Conservation (phyloP, 1,284 basidiomycete genomes). For the Trichosporon faecale region DNA sequence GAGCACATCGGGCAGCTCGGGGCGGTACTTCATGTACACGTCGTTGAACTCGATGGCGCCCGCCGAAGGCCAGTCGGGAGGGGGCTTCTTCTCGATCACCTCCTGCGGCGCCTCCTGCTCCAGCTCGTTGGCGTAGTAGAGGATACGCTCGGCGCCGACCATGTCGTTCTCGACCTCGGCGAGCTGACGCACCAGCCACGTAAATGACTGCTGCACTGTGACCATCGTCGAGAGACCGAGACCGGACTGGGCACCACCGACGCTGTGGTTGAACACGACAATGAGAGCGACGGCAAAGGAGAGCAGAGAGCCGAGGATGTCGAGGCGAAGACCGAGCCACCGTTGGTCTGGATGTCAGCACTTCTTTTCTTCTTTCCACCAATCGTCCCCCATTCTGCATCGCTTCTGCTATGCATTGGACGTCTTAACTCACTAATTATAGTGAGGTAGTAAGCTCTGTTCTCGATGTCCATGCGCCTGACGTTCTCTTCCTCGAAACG, state of each 20-base stretch:
- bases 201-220: conserved; percentile 58
- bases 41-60: conserved; percentile 52
- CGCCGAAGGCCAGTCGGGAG: conserved; percentile 63
- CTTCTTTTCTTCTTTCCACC: background rate
- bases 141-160: conserved; percentile 80
- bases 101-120: conserved; percentile 77
- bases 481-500: conserved; percentile 74
- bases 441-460: conserved; percentile 84
- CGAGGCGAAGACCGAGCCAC: conserved; percentile 84
- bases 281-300: conserved; percentile 77
- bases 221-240: conserved; percentile 57
- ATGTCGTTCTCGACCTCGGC: conserved; percentile 88
- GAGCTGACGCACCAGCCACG: conserved; percentile 76
- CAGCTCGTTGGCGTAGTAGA: conserved; percentile 64
- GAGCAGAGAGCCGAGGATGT: conserved; percentile 73
- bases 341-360: conserved; percentile 56
- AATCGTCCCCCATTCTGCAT: background rate
- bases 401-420: background rate
- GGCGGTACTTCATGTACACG: conserved; percentile 55
- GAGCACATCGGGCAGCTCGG: conserved; percentile 56
- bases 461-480: conserved; percentile 77
- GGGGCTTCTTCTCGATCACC: conserved; percentile 60
- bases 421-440: conserved; percentile 25
- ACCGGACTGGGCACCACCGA: conserved; percentile 72
- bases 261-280: conserved; percentile 66